Evolutionary conservation across 306 rosid species (phyloP).

Genomic region (Neltuma alba): DNA sequence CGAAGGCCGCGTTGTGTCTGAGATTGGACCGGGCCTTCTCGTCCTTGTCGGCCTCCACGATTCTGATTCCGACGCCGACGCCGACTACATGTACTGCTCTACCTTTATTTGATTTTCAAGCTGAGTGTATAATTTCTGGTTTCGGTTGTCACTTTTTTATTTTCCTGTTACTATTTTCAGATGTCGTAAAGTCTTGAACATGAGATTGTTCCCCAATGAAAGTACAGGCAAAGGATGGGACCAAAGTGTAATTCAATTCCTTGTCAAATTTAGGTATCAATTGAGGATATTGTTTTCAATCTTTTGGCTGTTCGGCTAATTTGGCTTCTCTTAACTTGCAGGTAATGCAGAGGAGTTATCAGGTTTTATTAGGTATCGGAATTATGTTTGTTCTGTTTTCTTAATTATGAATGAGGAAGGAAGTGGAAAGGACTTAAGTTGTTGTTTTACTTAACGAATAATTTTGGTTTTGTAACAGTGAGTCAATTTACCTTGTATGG

Average conservation of each 20-base stretch:
- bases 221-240: constrained; percentile 83
- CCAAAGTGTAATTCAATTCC: constrained; percentile 50
- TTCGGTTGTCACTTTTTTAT: background rate
- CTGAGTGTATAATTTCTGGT: background rate
- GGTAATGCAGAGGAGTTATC: constrained; percentile 81
- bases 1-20: constrained; percentile 74
- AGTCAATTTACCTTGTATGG: constrained; percentile 96
- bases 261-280: background rate
- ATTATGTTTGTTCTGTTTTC: background rate
- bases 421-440: background rate
- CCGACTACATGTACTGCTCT: constrained; percentile 72
- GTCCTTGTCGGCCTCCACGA: constrained; percentile 88
- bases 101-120: background rate
- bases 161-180: constrained; percentile 38
- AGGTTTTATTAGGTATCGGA: constrained; percentile 67
- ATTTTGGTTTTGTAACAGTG: constrained; percentile 54
- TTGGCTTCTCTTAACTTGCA: constrained; percentile 34
- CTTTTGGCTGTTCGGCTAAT: background rate
- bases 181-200: constrained; percentile 90
- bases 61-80: constrained; percentile 76
- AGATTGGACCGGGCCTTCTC: constrained; percentile 92
- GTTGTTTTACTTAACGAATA: background rate
- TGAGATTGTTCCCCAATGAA: constrained; percentile 85
- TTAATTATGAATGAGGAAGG: background rate
- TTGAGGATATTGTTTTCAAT: background rate